phyloP scores from a whole-genome alignment of 2,329 filamentous ascomycete genomes.

The Microdochium bolleyi region DNA sequence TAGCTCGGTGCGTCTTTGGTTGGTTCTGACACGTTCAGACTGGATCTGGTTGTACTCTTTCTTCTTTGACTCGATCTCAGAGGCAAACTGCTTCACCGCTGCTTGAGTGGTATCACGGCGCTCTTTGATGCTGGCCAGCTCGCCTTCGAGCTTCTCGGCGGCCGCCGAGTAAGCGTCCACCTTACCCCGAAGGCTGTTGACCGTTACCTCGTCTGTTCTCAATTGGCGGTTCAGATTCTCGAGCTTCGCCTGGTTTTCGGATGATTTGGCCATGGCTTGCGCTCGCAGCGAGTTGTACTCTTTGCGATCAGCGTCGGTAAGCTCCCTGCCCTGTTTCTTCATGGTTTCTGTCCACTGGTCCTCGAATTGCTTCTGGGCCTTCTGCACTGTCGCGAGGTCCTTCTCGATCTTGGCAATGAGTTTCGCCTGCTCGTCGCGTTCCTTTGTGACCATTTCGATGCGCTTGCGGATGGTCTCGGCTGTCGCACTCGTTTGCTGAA shows the following conservation, averaged over 20 bases:
- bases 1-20: slow-evolving; percentile 76
- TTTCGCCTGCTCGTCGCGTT: slow-evolving; percentile 63
- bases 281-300: slow-evolving; percentile 81
- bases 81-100: slow-evolving; percentile 57
- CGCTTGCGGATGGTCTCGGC: slow-evolving; percentile 60
- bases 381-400: slow-evolving; percentile 76
- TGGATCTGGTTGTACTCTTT: slow-evolving; percentile 81
- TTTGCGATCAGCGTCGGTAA: slow-evolving; percentile 79
- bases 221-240: slow-evolving; percentile 82
- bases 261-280: slow-evolving; percentile 76
- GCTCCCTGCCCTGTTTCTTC: slow-evolving; percentile 76
- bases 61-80: slow-evolving; percentile 81
- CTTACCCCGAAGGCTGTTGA: slow-evolving; percentile 82
- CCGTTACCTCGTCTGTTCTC: slow-evolving; percentile 85
- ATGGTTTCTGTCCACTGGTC: slow-evolving; percentile 77
- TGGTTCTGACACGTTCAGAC: slow-evolving; percentile 73
- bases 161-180: slow-evolving; percentile 71
- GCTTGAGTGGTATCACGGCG: slow-evolving; percentile 57
- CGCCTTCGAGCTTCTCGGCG: slow-evolving; percentile 64
- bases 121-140: slow-evolving; percentile 61
- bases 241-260: slow-evolving; percentile 72
- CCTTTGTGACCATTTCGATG: slow-evolving; percentile 64
- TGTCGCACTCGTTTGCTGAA: slow-evolving; percentile 67
- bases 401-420: slow-evolving; percentile 69
- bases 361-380: slow-evolving; percentile 83